Evolutionary conservation across 176 grass and related monocot species (phyloP), one percentile per base, ranked within the genome.

Genomic region (Hsuehochloa calcarea): DNA sequence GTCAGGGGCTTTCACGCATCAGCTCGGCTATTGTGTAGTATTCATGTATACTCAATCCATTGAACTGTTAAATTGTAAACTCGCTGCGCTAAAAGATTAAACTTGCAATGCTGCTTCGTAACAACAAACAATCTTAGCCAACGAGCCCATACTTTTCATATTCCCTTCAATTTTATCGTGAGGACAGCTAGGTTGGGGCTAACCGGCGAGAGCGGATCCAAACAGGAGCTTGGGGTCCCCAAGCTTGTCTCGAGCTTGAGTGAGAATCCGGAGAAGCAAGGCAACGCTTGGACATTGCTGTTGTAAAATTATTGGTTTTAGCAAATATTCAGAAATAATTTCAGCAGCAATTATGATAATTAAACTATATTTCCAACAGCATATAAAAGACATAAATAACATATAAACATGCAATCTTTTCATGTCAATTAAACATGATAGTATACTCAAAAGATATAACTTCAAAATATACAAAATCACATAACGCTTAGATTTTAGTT

Each of bases 211-310:
- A 59, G 8, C 47, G 65, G 74, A 43, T 50, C 40, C 37, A 25
- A 55, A 7, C 66, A 72, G 49, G 15, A 43, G 34, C 10, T 26
- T 5, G 15, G 65, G 77, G 75, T 40, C 69, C 82, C 60, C 9
- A 1, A 22, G 10, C 43, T 15, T 8, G 8, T 3, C 27, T 3
- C 27, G 71, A 75, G 60, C 8, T 84, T 54, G 80, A 84, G 87
- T 65, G 66, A 44, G 87, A 41, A 89, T 45, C 75, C 58, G 68
- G 81, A 70, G 81, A 88, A 69, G 19, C 37, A 31, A 29, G 20
- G 5, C 25, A 40, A 45, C 37, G 72, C 73, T 46, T 77, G 51
- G 19, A 74, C 25, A 17, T 77, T 1, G 80, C 56, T 34, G 31
- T 34, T 34, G 31, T 34, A 34, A 34, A 34, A 34, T 34, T 34